Evolutionary conservation across 306 rosid genomes (phyloP).

Genomic region (Cicer chorassanicum): DNA sequence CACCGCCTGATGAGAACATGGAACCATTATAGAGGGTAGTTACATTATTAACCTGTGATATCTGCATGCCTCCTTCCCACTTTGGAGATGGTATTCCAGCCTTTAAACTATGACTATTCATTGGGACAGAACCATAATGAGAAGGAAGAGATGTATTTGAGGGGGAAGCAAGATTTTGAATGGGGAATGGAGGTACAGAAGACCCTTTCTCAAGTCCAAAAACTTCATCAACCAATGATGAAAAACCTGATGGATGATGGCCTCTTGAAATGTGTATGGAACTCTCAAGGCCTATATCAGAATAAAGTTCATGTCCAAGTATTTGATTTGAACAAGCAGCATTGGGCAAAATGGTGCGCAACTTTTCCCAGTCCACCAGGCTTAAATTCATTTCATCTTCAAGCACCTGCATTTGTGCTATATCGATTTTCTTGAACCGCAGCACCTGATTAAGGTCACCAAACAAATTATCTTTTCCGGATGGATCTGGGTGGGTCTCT

Average conservation of each 20-base stretch:
- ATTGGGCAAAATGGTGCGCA: slow-evolving; percentile 56
- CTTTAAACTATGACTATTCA: slow-evolving; percentile 62
- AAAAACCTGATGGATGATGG: slow-evolving; percentile 77
- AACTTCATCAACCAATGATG: slow-evolving; percentile 91
- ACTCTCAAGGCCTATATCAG: slow-evolving; percentile 61
- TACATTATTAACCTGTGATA: slow-evolving; percentile 60
- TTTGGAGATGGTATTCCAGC: slow-evolving; percentile 73
- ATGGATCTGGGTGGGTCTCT: slow-evolving; percentile 69
- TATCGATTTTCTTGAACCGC: slow-evolving; percentile 75
- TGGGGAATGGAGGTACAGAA: slow-evolving; percentile 56
- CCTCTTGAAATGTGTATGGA: slow-evolving; percentile 65
- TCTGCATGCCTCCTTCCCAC: slow-evolving; percentile 82
- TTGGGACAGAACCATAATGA: slow-evolving; percentile 69
- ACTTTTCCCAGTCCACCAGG: slow-evolving; percentile 79
- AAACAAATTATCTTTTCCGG: slow-evolving; percentile 65
- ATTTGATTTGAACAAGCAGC: slow-evolving; percentile 57
- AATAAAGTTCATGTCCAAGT: slow-evolving; percentile 63
- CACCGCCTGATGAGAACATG: slow-evolving; percentile 59
- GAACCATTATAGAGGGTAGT: slow-evolving; percentile 67
- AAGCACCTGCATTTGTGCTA: slow-evolving; percentile 82
- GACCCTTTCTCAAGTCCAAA: slow-evolving; percentile 89
- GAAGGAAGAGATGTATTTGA: slow-evolving; percentile 59
- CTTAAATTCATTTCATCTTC: slow-evolving; percentile 90
- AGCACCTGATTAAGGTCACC: slow-evolving; percentile 67
- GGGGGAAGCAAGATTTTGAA: slow-evolving; percentile 62